Base-by-base conservation (phyloP, 1,139 yeast genomes). In the Scheffersomyces lignicola region DNA sequence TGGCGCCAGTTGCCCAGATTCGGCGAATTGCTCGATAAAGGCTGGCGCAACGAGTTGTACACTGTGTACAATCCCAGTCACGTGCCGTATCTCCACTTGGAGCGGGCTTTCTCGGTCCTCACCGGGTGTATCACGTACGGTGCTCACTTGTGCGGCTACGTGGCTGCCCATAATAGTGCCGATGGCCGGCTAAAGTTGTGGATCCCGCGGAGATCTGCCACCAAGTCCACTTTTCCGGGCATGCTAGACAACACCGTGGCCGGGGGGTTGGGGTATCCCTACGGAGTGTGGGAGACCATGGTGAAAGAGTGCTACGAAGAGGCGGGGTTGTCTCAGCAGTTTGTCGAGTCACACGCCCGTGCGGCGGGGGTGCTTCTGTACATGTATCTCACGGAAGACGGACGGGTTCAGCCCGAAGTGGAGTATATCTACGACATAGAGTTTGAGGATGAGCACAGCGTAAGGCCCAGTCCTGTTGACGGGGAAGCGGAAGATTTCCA, bases 221-320 rank as follows among this genome's bases (percentile, higher is more conserved):
- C 79, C 1, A 92, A 92, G 54, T 83, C 85, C 12, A 92, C 97
- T 0, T 89, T 79, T 62, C 97, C 98, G 0, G 84, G 87, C 0
- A 83, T 79, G 86, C 71, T 89, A 29, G 98, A 92, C 56, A 92
- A 90, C 54, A 87, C 95, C 1, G 87, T 92, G 5, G 98, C 96
- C 0, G 98, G 98, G 1, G 98, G 98, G 0, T 55, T 92, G 14
- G 96, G 96, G 0, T 72, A 82, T 52, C 96, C 96, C 0, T 67
- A 78, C 46, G 89, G 92, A 0, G 62, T 83, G 2, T 65, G 69
- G 53, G 95, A 87, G 33, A 90, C 97, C 0, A 79, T 82, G 3
- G 48, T 86, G 14, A 92, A 92, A 54, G 98, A 92, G 54, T 81
- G 95, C 48, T 71, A 67, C 42, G 98, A 92, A 52, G 98, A 92